Conservation (phyloP, 2,329 filamentous ascomycete species). For the Neonectria neomacrospora region DNA sequence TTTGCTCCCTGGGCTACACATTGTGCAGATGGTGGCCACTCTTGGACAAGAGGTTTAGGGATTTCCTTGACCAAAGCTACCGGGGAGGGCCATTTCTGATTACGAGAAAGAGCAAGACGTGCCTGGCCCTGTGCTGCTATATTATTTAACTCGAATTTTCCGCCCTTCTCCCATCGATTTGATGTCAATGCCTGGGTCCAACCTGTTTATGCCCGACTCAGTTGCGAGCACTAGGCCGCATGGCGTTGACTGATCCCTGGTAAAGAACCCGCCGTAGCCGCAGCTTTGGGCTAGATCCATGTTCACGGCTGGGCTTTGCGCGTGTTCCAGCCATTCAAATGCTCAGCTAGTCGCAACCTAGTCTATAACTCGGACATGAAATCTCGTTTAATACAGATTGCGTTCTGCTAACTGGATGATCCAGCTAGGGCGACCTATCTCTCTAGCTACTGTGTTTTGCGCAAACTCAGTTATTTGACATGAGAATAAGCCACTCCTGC, state of each 20-base stretch:
- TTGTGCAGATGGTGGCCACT: constrained; percentile 22
- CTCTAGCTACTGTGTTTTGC: too few relatives aligned
- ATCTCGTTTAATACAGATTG: background rate
- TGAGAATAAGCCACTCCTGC: background rate
- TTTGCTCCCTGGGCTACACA: constrained; percentile 21
- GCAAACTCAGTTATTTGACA: too few relatives aligned
- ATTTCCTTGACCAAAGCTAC: constrained; percentile 19
- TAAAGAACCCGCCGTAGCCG: background rate
- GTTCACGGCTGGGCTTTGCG: background rate
- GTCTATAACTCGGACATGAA: background rate
- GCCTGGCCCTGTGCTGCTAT: constrained; percentile 9
- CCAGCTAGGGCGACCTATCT: background rate
- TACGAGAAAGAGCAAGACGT: constrained; percentile 15
- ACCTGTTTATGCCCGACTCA: background rate
- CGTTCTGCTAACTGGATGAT: background rate
- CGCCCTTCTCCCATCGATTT: background rate
- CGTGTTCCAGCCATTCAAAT: background rate
- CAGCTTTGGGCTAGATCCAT: background rate
- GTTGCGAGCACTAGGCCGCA: background rate
- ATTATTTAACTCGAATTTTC: constrained; percentile 2
- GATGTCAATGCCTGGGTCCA: background rate
- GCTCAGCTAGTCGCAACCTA: background rate
- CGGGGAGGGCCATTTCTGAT: constrained; percentile 9
- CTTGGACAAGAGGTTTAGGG: constrained; percentile 26
- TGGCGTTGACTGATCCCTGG: background rate